Evolutionary conservation across 2,329 filamentous ascomycete genomes (phyloP), one percentile per base, ranked within the genome.

Genomic region (Aspergillus clavatus): DNA sequence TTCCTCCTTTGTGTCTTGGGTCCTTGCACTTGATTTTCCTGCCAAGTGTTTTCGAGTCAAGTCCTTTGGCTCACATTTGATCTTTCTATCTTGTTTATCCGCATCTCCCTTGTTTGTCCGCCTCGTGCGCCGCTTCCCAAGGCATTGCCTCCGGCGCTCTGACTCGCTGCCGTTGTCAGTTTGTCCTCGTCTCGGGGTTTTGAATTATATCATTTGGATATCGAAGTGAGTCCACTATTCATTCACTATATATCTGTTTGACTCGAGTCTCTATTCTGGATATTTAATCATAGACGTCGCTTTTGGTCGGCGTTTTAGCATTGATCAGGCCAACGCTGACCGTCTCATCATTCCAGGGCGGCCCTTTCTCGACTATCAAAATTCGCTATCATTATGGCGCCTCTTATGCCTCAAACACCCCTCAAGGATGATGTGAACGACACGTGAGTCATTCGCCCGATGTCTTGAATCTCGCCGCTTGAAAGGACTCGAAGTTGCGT

Each of bases 361-460:
- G 29, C 28, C 23, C n/a, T 36, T 31, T 35, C 40, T n/a, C 24
- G 43, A 23, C 24, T 22, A 11, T 35, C 11, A 7, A 19, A 29
- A 31, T 45, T 44, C 44, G 48, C 45, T 45, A 52, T 31, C 53
- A 58, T 38, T 37, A 71, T 71, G 66, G 57, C 67, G 29, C 61
- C 62, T 43, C 42, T 62, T 26, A 67, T 67, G 57, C 65, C 68
- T n/a, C 66, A 65, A 39, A 67, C 76, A 42, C 75, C 75, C 47
- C 72, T 74, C 54, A 79, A 77, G 67, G 78, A 80, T 63, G 77
- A 80, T 62, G 69, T 83, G 27, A 72, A 76, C 38, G 78, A 78
- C 66, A 84, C 81, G 79, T 82, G 67, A 71, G 79, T 75, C 12
- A 22, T n/a, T 14, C 11, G 31, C 22, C 11, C 31, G 31, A 35